Evolutionary conservation across 805 yeast species (phyloP).

Genomic region (Komagataella ulmi): DNA sequence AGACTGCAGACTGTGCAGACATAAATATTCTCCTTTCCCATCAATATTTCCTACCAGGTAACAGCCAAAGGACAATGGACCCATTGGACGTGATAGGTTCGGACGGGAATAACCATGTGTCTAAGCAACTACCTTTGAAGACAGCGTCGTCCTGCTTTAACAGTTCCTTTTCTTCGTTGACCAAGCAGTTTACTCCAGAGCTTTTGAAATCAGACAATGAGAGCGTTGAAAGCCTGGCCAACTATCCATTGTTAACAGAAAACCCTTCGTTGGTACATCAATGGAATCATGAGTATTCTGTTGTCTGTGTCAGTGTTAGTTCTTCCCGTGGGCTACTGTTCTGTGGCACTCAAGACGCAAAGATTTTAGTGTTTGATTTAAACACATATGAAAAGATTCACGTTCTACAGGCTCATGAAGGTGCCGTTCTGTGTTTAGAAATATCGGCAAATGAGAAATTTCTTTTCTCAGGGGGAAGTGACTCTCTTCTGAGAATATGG

Average conservation of each 20-base stretch:
- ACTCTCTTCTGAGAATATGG: constrained; percentile 84
- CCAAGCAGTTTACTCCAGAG: background rate
- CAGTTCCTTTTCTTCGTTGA: background rate
- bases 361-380: constrained; percentile 59
- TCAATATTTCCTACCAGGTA: background rate
- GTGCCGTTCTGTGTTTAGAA: constrained; percentile 63
- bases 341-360: constrained; percentile 87
- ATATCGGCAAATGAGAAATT: constrained; percentile 38
- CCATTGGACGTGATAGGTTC: background rate
- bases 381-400: constrained; percentile 43
- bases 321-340: constrained; percentile 46
- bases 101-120: background rate
- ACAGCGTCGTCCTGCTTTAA: background rate
- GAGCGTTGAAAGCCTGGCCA: background rate
- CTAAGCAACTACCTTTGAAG: background rate
- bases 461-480: constrained; percentile 80
- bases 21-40: background rate
- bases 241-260: background rate
- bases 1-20: background rate
- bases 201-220: background rate
- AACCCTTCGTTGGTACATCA: constrained; percentile 34
- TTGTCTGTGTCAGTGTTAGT: constrained; percentile 57
- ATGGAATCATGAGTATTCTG: constrained; percentile 67
- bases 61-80: background rate
- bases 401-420: constrained; percentile 47